Conservation (phyloP, 345 rosid genomes). For the Toxicodendron radicans region DNA sequence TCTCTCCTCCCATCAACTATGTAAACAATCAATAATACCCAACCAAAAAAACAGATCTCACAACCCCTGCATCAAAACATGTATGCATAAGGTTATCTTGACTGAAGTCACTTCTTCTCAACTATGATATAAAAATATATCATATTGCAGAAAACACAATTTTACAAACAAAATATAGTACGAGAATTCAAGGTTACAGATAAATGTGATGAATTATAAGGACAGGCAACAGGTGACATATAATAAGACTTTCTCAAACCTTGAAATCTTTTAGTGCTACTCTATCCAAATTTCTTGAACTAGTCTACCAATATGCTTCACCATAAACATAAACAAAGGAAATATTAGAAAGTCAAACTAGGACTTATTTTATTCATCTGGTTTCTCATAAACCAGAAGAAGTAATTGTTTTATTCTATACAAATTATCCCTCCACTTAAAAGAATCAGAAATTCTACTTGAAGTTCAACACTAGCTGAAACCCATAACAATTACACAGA, state of each 20-base stretch:
- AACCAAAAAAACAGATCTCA: slow-evolving; percentile 6
- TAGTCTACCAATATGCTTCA: background rate
- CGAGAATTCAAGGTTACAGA: background rate
- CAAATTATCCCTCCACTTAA: no score
- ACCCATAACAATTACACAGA: background rate
- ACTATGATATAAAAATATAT: background rate
- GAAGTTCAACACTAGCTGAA: background rate
- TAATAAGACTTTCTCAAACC: background rate
- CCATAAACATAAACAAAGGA: background rate
- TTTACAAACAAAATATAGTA: background rate
- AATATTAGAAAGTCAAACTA: background rate
- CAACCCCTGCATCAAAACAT: slow-evolving; percentile 21
- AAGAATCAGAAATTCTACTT: background rate
- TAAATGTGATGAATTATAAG: background rate
- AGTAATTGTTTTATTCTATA: no score
- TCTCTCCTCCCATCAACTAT: slow-evolving; percentile 38
- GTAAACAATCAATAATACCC: slow-evolving; percentile 15
- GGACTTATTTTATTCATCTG: no score
- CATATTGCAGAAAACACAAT: background rate
- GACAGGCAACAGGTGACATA: background rate
- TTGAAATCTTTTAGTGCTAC: background rate
- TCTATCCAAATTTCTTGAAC: background rate
- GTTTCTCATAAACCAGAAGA: no score
- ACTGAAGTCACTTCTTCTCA: background rate
- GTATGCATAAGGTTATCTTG: background rate